These are phyloP conservation scores for Cercophora samala DNA, from an alignment of 495 filamentous ascomycete genomes.

Conservation along the genomic window DNA sequence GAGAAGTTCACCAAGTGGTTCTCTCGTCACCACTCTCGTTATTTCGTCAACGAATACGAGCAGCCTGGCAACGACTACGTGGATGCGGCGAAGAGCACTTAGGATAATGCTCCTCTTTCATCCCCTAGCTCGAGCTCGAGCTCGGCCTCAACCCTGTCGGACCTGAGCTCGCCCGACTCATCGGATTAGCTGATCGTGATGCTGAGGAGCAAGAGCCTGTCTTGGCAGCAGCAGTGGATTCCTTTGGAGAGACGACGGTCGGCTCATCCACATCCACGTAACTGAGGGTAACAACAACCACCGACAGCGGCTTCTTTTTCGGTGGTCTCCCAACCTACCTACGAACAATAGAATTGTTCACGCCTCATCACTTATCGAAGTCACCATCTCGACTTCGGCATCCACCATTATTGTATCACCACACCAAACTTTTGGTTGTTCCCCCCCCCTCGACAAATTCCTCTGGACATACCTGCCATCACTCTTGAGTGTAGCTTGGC, in stretches of 20 bases:
- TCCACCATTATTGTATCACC: not conserved
- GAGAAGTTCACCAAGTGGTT: conserved; percentile 78
- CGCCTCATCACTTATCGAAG: not conserved
- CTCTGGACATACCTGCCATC: not conserved
- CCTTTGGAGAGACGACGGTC: not conserved
- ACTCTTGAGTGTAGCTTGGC: not conserved
- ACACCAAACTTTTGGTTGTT: not conserved
- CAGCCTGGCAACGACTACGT: conserved; percentile 50
- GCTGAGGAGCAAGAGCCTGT: not conserved
- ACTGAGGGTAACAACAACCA: not conserved
- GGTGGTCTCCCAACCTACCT: not conserved
- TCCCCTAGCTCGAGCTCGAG: not conserved
- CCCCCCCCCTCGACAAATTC: not conserved
- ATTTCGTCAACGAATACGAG: conserved; percentile 78
- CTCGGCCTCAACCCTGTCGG: not conserved
- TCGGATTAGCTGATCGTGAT: not conserved
- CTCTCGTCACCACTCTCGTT: conserved; percentile 63
- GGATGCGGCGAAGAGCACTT: conserved; percentile 31
- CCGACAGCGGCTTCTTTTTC: not conserved
- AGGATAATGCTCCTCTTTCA: not conserved
- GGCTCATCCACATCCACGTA: not conserved
- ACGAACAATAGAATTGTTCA: not conserved
- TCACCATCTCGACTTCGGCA: not conserved
- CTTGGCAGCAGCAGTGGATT: not conserved
- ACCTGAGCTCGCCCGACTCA: not conserved